These are phyloP conservation scores for Globisporangium nodosum DNA, from an alignment of 352 stramenopile species.

Conservation along the genomic window DNA sequence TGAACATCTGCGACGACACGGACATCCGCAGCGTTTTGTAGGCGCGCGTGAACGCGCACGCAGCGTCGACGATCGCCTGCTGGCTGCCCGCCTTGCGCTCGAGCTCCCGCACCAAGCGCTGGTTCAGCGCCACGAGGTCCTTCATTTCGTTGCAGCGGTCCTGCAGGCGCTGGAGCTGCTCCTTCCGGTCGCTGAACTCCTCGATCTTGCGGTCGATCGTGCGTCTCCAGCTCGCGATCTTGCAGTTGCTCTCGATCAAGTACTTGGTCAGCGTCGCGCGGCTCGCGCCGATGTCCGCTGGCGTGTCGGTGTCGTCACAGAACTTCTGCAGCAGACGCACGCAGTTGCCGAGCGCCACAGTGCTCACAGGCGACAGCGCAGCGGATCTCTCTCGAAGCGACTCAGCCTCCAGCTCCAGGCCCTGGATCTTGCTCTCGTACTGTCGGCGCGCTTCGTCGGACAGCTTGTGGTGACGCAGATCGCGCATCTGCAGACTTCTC, in stretches of 20 bases:
- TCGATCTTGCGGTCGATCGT: slow-evolving; percentile 36
- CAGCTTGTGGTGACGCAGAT: neutral
- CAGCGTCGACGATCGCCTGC: slow-evolving; percentile 35
- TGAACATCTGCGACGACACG: slow-evolving; percentile 30
- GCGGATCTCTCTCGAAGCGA: slow-evolving; percentile 1
- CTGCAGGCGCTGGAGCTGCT: slow-evolving; percentile 35
- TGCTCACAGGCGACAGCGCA: slow-evolving; percentile 18
- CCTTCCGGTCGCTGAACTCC: slow-evolving; percentile 36
- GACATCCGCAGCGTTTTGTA: slow-evolving; percentile 33
- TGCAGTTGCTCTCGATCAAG: slow-evolving; percentile 38
- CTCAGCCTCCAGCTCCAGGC: slow-evolving; percentile 16
- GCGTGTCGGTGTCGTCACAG: slow-evolving; percentile 22
- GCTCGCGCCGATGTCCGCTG: slow-evolving; percentile 12
- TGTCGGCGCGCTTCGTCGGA: slow-evolving; percentile 1
- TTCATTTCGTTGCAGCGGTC: slow-evolving; percentile 39
- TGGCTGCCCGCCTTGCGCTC: slow-evolving; percentile 28
- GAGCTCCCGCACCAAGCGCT: slow-evolving; percentile 37
- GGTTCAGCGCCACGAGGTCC: slow-evolving; percentile 37
- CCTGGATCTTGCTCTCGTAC: slow-evolving; percentile 15
- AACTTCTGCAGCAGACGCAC: slow-evolving; percentile 40
- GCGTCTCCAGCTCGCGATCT: slow-evolving; percentile 39
- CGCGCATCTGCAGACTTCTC: slow-evolving; percentile 7
- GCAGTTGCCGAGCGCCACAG: slow-evolving; percentile 35
- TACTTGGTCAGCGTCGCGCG: slow-evolving; percentile 17
- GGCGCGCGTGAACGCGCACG: slow-evolving; percentile 28